Conservation (phyloP, 768 basidiomycete species). For the Pholiota microspora region DNA sequence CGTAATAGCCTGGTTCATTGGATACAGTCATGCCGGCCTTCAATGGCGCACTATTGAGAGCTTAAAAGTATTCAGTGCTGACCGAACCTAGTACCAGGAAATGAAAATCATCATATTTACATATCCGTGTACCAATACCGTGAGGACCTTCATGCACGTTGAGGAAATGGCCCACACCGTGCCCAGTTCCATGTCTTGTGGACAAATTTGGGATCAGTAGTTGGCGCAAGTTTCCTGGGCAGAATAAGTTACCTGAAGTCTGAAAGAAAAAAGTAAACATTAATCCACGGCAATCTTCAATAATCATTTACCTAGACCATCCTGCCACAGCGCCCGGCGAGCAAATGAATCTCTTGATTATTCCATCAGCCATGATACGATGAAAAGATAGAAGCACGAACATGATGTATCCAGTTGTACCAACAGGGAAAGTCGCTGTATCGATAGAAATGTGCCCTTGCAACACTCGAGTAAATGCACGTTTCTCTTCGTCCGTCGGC, state of each 20-base stretch:
- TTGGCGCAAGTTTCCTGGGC: slow-evolving; percentile 29
- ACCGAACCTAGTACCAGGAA: not conserved
- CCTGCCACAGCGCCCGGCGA: slow-evolving; percentile 76
- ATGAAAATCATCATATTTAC: slow-evolving; percentile 20
- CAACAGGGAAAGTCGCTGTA: slow-evolving; percentile 75
- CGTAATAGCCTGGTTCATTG: slow-evolving; percentile 93
- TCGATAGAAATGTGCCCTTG: slow-evolving; percentile 93
- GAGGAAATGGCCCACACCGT: slow-evolving; percentile 92
- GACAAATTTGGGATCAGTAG: slow-evolving; percentile 48
- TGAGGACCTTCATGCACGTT: slow-evolving; percentile 90
- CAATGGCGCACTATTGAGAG: slow-evolving; percentile 67
- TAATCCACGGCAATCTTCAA: not conserved
- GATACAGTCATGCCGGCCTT: slow-evolving; percentile 89
- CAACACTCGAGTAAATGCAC: slow-evolving; percentile 88
- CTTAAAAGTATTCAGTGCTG: slow-evolving; percentile 26
- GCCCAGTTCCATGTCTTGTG: slow-evolving; percentile 84
- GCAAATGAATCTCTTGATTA: slow-evolving; percentile 80
- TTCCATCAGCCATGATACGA: not conserved
- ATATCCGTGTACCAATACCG: slow-evolving; percentile 58
- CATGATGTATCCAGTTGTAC: slow-evolving; percentile 63
- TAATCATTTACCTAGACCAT: slow-evolving; percentile 70
- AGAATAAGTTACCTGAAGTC: slow-evolving; percentile 11
- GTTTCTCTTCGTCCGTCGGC: slow-evolving; percentile 78
- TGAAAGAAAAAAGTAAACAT: slow-evolving; percentile 1
- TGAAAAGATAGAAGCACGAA: slow-evolving; percentile 6